Base-by-base conservation (phyloP, 2,329 filamentous ascomycete genomes). In the Coniochaeta sp. region DNA sequence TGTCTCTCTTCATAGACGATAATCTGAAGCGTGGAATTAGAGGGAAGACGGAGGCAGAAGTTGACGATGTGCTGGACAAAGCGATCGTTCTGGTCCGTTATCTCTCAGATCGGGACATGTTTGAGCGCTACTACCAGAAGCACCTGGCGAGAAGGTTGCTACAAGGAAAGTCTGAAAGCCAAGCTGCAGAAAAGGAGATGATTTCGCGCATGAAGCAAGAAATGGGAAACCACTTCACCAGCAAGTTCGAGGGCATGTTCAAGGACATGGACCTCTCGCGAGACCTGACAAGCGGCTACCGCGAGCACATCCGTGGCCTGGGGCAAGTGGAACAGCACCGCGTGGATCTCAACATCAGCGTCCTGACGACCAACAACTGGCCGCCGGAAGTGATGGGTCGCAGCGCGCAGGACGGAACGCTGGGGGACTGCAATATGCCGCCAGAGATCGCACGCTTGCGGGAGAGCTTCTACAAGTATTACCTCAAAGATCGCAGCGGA, bases 71-170 rank as follows among this genome's bases (percentile, higher is more conserved):
- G 1, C 79, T 98, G 44, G 93, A 97, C 61, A 96, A 95, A 71
- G 93, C 93, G 14, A 96, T 96, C 62, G 86, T 89, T 0, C 79
- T 99, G 7, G 83, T 99, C 58, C 87, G 92, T 54, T 97, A 96
- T 67, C 84, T 99, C 40, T 85, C 88, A 59, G 93, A 98, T 69
- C 95, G 93, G 75, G 95, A 99, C 71, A 81, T 96, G 66, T 97
- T 99, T 69, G 93, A 99, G 76, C 86, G 90, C 4, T 99, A 99
- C 74, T 98, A 99, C 79, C 96, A 98, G 79, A 96, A 96, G 72
- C 95, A 99, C 74, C 82, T 99, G 26, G 93, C 91, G 52, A 89
- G 91, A 62, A 87, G 95, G 58, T 78, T 99, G 47, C 79, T 99
- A 19, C 90, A 95, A 75, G 90, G 89, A 70, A 96, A 95, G 68